Evolutionary conservation across 1,139 yeast genomes (phyloP).

Genomic region (Entelexis paramagnoliae): DNA sequence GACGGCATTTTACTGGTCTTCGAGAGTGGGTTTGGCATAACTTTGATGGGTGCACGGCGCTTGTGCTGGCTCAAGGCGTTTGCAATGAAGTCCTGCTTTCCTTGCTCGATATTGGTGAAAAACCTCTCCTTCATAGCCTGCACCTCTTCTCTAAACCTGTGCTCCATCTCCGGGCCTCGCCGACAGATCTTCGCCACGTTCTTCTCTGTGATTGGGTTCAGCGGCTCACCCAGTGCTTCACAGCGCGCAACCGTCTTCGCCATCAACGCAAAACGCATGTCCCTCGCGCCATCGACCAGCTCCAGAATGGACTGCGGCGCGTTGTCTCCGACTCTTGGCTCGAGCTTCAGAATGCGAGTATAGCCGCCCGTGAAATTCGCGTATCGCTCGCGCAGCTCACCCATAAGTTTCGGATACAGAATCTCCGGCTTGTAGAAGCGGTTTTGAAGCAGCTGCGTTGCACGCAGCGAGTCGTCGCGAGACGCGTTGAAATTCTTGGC

Average conservation of each 20-base stretch:
- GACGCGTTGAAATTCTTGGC: conserved; percentile 28
- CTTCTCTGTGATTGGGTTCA: conserved; percentile 50
- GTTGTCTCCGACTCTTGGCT: conserved; percentile 79
- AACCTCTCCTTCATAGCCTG: conserved; percentile 38
- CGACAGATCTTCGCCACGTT: conserved; percentile 49
- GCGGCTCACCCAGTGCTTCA: conserved; percentile 52
- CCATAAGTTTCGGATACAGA: conserved; percentile 51
- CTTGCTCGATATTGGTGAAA: conserved; percentile 11
- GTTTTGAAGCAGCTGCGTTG: conserved; percentile 18
- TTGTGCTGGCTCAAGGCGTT: neutral
- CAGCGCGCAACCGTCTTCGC: conserved; percentile 76
- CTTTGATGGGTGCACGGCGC: conserved; percentile 15
- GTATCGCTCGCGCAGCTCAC: conserved; percentile 56
- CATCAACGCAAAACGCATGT: conserved; percentile 63
- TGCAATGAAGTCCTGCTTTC: neutral
- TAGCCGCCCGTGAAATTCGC: conserved; percentile 62
- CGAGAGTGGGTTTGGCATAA: conserved; percentile 11
- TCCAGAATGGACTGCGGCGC: conserved; percentile 88
- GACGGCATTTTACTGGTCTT: neutral
- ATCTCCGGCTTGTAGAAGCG: conserved; percentile 37
- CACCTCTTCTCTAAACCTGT: conserved; percentile 48
- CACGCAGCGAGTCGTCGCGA: conserved; percentile 4
- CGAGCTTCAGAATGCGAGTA: conserved; percentile 74
- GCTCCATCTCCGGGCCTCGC: conserved; percentile 39
- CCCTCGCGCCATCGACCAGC: conserved; percentile 69